A percentile compares a stretch with the other conserved stretches of the same genome.
These are phyloP conservation scores for Oehlia diaphana DNA, from an alignment of 192 early-diverging fungal genomes.

Conservation along the genomic window DNA sequence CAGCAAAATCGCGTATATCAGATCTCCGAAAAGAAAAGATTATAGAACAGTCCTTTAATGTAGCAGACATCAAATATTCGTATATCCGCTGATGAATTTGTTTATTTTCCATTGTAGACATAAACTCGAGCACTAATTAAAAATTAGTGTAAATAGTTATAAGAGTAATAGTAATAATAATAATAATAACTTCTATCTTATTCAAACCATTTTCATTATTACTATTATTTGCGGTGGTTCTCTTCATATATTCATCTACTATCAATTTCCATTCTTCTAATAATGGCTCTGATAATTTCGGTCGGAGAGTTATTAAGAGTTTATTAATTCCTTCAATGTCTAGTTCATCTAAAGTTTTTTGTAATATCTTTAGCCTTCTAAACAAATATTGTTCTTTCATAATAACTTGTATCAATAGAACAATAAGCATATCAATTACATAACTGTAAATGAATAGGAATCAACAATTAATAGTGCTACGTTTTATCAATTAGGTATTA, in stretches of 20 bases:
- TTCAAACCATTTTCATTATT: constrained; percentile 17
- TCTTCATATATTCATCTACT: constrained; percentile 37
- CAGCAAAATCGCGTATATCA: background rate
- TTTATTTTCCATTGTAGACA: constrained; percentile 28
- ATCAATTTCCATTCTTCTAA: constrained; percentile 45
- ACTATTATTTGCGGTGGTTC: constrained; percentile 8
- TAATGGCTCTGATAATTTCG: constrained; percentile 31
- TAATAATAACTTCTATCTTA: background rate
- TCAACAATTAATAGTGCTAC: background rate
- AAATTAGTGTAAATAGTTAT: background rate
- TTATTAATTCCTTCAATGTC: constrained; percentile 56
- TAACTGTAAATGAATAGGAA: background rate
- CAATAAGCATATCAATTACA: constrained; percentile 22
- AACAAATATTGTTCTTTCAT: constrained; percentile 49
- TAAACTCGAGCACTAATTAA: background rate
- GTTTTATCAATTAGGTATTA: background rate
- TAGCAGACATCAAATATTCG: constrained; percentile 70
- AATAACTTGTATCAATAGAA: constrained; percentile 40
- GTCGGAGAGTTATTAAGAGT: constrained; percentile 21
- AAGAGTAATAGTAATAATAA: background rate
- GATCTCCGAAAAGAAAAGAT: constrained; percentile 52
- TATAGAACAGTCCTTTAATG: constrained; percentile 79
- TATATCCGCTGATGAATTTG: constrained; percentile 50
- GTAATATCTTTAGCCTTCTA: constrained; percentile 43
- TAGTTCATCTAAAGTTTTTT: constrained; percentile 52